Conservation (phyloP, 2,329 filamentous ascomycete genomes). For the Chaetomium olivaceum region DNA sequence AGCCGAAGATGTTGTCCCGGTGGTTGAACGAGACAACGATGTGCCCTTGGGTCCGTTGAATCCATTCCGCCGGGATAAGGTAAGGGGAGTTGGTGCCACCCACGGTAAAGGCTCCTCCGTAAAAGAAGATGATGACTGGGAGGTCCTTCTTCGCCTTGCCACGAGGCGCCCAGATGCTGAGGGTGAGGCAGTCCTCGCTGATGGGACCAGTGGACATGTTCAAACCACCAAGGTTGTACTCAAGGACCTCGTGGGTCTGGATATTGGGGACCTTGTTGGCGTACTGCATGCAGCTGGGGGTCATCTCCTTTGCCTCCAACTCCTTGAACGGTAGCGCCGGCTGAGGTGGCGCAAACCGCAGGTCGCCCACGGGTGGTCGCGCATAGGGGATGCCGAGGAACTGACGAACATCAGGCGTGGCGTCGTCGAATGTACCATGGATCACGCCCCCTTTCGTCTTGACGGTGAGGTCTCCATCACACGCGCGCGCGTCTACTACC, state of each 20-base stretch:
- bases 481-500: not conserved
- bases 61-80: constrained; percentile 35
- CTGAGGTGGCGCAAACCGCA: constrained; percentile 34
- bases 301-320: constrained; percentile 26
- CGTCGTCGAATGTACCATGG: constrained; percentile 24
- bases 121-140: constrained; percentile 33
- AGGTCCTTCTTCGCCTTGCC: constrained; percentile 14
- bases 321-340: constrained; percentile 22
- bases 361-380: constrained; percentile 32
- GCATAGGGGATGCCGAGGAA: constrained; percentile 39
- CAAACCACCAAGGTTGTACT: constrained; percentile 34
- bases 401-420: constrained; percentile 29
- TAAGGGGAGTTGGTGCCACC: constrained; percentile 36
- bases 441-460: constrained; percentile 16
- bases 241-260: constrained; percentile 26
- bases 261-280: constrained; percentile 19
- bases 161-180: constrained; percentile 32
- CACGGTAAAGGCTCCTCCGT: constrained; percentile 35
- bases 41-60: constrained; percentile 35
- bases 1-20: constrained; percentile 38
- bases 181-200: constrained; percentile 33
- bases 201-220: constrained; percentile 25
- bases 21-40: constrained; percentile 39
- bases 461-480: constrained; percentile 15
- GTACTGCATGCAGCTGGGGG: constrained; percentile 33